Evolutionary conservation across 306 rosid species (phyloP), one percentile per base, ranked within the genome.

Genomic region (Comarum palustre): DNA sequence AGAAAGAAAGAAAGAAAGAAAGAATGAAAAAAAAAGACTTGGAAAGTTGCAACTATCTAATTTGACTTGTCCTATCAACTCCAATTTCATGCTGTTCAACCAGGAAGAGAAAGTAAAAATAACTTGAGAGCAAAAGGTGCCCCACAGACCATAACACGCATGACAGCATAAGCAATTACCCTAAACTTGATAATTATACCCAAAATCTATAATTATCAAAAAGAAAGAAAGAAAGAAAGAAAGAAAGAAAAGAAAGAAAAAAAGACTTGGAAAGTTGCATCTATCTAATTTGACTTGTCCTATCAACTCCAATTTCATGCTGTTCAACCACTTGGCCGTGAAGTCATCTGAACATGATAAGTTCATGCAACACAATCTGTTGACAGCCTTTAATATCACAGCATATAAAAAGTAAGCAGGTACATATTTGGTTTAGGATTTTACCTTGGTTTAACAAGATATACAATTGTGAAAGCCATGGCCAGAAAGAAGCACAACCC

Each of bases 361-460:
- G 75, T 71, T 25, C 25, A 59, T 25, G 50, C 3, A 36, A 38
- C 29, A 60, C 12, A 14, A 34, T 16, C 73, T 31, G 17, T 46
- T 46, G 20, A 32, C 31, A 45, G 55, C 73, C 16, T 12, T 50
- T 38, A 39, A n/a, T 48, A 50, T 32, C 69, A 14, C 22, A 51
- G 48, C 20, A 72, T 8, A 41, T 9, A 47, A 57, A 38, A 55
- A 55, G 14, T 19, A 45, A 52, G 47, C 48, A 74, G 41, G 41
- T 2, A 0, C 2, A 24, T 47, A 43, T 47, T 10, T 17, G 61
- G 66, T 70, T 68, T 24, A 38, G 78, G 75, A 58, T 55, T 65
- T 73, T 86, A 92, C 97, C 97, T 92, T 81, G 97, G 97, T 83
- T 92, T 92, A 72, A 90, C 82, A 54, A 92, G 91, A 77, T 92